Base-by-base conservation (phyloP, 2,329 filamentous ascomycete species). In the Botryosphaeria dothidea region DNA sequence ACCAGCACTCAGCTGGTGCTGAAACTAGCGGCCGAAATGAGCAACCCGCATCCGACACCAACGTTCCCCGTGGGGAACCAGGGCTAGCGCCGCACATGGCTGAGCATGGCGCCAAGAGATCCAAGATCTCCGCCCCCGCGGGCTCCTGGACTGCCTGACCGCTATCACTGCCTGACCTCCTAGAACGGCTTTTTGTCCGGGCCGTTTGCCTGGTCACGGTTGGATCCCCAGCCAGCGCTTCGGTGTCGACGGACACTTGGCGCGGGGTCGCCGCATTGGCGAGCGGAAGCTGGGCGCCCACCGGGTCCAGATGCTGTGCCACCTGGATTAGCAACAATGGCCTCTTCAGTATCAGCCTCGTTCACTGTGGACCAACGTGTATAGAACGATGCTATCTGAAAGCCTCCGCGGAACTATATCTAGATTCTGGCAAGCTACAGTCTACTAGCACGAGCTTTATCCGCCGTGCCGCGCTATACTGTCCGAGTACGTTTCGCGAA, bases 11-110 rank as follows among this genome's bases (percentile, higher is more conserved):
- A 19, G 46, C 13, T 17, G 21, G 29, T n/a, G 25, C 25, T 31
- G 45, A 48, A 25, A 19, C 21, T 23, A n/a, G 9, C 9, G 45
- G 15, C 19, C 21, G 3, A 25, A 48, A 48, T 27, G 21, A 25
- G 51, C 31, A 23, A 56, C 21, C 15, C 25, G 17, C 5, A 31
- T 56, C 49, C 49, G 25, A 31, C 17, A 52, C 19, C 31, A 43
- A 31, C 56, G 41, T 60, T 60, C 56, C 56, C 56, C 56, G 56
- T 60, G 56, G 56, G 56, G 56, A 60, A 46, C 38, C 38, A 60
- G 46, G 41, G 25, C 52, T 15, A 41, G n/a, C 54, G 23, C 46
- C 46, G 46, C 46, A 51, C 49, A 36, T 17, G 56, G 56, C 56
- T 38, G 38, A 46, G 56, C 56, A 27, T 13, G 56, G 56, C 41